Evolutionary conservation across 257 asterid species (phyloP), one percentile per base, ranked within the genome.

Genomic region (Avicennia marina): DNA sequence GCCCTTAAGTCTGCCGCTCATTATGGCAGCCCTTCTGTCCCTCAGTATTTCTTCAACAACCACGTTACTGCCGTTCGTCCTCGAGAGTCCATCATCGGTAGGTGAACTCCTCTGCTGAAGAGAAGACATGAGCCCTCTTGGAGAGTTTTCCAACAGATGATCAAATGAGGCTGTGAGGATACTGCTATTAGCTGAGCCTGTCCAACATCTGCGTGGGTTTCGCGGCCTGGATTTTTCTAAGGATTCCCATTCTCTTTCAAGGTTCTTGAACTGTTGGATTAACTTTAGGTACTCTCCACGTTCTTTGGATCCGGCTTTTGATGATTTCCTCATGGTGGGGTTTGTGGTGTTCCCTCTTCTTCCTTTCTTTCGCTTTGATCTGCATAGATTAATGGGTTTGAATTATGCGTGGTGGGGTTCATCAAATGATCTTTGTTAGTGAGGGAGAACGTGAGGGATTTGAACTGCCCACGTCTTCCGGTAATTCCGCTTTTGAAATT

Each of bases 71-170:
- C 58, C 63, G 15, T 43, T 66, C n/a, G 61, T 44, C 17, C 54
- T 61, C 69, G 59, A 46, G 20, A 21, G 34, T 11, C 67, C 61
- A 31, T 48, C 59, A 3, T n/a, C n/a, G n/a, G 33, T 29, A 40
- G 76, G 64, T 0, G 77, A 52, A 32, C 26, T 38, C 26, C 4
- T 62, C 24, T 42, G 69, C 48, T 79, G 90, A 7, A 82, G 69
- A 55, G 66, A 69, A 55, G 82, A 66, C 86, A 82, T 77, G 53
- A 76, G 57, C 25, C 26, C 47, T 60, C 65, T 60, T n/a, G 84
- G 86, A 36, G 90, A 81, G 4, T 60, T 72, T 16, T 55, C 44
- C 17, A 74, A 21, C 2, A 67, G 64, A 8, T 49, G 50, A 54
- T 68, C 44, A 0, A 53, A 55, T 20, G 67, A 43, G 8, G 8